Evolutionary conservation across 306 rosid genomes (phyloP).

Genomic region (Canavalia gladiata): DNA sequence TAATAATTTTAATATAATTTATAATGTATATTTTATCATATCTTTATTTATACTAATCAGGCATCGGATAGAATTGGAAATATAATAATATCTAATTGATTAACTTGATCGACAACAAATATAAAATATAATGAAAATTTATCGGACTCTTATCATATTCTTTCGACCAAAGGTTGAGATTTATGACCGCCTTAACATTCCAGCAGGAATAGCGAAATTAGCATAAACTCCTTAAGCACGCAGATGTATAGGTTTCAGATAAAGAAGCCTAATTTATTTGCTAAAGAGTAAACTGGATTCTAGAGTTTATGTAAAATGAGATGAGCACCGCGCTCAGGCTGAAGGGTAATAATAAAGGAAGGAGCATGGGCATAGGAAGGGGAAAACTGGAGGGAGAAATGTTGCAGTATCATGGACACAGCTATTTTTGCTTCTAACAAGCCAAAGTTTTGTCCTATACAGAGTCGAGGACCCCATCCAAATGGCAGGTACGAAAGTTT

Average conservation of each 20-base stretch:
- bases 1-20: no score
- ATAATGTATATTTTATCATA: no score
- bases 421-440: constrained; percentile 56
- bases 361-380: constrained; percentile 54
- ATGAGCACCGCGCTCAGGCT: constrained; percentile 57
- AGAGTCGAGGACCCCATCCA: constrained; percentile 60
- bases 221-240: not conserved
- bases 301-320: constrained; percentile 50
- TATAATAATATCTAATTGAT: no score
- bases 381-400: constrained; percentile 48
- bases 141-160: no score
- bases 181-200: not conserved
- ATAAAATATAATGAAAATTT: no score
- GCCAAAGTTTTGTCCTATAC: constrained; percentile 58
- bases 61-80: no score
- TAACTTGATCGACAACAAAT: no score
- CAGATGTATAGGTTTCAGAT: not conserved
- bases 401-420: constrained; percentile 46
- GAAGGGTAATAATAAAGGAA: constrained; percentile 54
- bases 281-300: not conserved
- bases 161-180: not conserved
- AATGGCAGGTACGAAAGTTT: constrained; percentile 52
- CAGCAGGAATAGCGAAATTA: not conserved
- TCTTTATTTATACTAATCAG: no score
- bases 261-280: constrained; percentile 41